Conservation (phyloP, 2,329 filamentous ascomycete species). For the Diplodia mutila region DNA sequence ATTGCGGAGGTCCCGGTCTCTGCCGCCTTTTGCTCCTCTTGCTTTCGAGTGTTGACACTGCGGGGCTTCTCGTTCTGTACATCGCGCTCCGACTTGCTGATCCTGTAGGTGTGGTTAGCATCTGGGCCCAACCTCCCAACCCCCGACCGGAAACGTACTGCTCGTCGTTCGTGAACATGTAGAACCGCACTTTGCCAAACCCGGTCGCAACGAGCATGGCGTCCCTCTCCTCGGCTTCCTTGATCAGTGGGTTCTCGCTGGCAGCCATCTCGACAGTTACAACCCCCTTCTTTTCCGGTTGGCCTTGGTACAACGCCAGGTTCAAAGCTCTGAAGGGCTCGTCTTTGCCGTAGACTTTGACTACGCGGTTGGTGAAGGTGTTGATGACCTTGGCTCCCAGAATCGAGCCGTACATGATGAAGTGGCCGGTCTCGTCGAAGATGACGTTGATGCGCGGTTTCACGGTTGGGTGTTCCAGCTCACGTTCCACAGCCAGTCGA, state of each 20-base stretch:
- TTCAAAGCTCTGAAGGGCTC: constrained; percentile 85
- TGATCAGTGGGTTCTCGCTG: constrained; percentile 86
- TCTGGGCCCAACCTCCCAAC: neutral
- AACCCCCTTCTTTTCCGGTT: constrained; percentile 89
- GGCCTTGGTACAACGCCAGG: constrained; percentile 88
- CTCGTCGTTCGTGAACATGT: constrained; percentile 94
- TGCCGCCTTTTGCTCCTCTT: constrained; percentile 61
- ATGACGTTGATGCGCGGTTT: constrained; percentile 79
- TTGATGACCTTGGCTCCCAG: constrained; percentile 94
- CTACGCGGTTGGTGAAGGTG: constrained; percentile 88
- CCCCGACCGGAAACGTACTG: constrained; percentile 49
- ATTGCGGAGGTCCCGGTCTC: constrained; percentile 80
- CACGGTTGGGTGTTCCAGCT: constrained; percentile 72
- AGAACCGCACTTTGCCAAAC: constrained; percentile 87
- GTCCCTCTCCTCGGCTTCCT: constrained; percentile 88
- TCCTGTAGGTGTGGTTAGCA: constrained; percentile 35
- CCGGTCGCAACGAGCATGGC: constrained; percentile 86
- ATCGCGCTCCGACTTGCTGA: constrained; percentile 83
- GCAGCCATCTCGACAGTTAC: constrained; percentile 98
- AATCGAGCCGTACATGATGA: constrained; percentile 91
- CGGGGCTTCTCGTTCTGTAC: constrained; percentile 93
- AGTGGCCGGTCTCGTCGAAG: constrained; percentile 95
- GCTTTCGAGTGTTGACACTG: constrained; percentile 38
- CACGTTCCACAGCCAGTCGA: constrained; percentile 81
- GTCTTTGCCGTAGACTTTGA: constrained; percentile 87